Conservation (phyloP, 768 basidiomycete genomes). For the Podaxis mareebaensis region DNA sequence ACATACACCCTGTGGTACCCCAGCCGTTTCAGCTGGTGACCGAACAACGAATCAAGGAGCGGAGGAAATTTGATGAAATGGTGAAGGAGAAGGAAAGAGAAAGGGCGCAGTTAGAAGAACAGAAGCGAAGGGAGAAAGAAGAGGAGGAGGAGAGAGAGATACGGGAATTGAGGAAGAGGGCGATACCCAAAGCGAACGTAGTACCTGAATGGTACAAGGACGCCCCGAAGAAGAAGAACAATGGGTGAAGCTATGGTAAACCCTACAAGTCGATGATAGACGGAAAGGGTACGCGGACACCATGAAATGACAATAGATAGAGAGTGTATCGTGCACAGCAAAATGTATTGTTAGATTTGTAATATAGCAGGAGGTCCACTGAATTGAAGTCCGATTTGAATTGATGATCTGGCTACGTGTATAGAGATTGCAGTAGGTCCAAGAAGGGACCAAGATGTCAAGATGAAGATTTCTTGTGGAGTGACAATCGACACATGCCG, state of each 20-base stretch:
- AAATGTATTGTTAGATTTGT: conserved; percentile 12
- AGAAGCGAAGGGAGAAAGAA: conserved; percentile 44
- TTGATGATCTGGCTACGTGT: conserved; percentile 4
- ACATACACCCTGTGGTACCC: conserved; percentile 49
- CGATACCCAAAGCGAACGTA: conserved; percentile 68
- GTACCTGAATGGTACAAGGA: conserved; percentile 79
- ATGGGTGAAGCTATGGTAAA: conserved; percentile 13
- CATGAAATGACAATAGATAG: not conserved
- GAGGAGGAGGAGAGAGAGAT: conserved; percentile 62
- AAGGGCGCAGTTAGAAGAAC: conserved; percentile 46
- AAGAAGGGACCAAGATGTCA: conserved; percentile 13
- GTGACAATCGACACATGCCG: conserved; percentile 21
- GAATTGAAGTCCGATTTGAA: conserved; percentile 2
- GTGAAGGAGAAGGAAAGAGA: conserved; percentile 59
- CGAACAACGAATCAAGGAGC: conserved; percentile 57
- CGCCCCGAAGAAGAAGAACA: conserved; percentile 56
- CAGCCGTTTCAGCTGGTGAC: conserved; percentile 50
- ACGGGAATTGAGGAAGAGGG: conserved; percentile 58
- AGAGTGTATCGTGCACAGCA: not conserved
- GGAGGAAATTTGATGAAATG: conserved; percentile 62
- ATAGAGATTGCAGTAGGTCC: conserved; percentile 12
- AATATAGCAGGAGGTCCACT: not conserved
- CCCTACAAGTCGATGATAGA: conserved; percentile 1
- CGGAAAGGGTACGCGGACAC: not conserved
- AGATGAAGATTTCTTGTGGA: conserved; percentile 17